Percentiles rank a stretch among this genome's conserved stretches.
These are phyloP conservation scores for Plasmopara muralis DNA, from an alignment of 352 stramenopile genomes.

Conservation along the genomic window DNA sequence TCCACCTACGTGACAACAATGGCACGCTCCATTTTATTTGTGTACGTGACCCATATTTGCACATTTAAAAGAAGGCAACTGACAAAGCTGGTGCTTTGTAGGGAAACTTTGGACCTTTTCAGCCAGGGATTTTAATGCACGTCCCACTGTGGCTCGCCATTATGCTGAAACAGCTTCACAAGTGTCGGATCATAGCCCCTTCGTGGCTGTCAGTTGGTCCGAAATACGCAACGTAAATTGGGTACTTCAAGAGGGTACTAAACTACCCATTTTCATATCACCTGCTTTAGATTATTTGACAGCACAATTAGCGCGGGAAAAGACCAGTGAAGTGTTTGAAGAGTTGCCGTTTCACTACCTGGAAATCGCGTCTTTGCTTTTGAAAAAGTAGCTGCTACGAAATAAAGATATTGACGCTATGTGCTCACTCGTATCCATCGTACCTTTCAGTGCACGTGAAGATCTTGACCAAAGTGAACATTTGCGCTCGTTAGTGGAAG, in stretches of 20 bases:
- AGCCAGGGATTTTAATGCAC: slow-evolving; percentile 73
- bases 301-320: slow-evolving; percentile 56
- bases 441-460: slow-evolving; percentile 50
- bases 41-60: slow-evolving; percentile 24
- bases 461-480: slow-evolving; percentile 82
- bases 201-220: slow-evolving; percentile 76
- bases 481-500: slow-evolving; percentile 73
- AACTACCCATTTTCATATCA: not conserved
- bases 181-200: slow-evolving; percentile 77
- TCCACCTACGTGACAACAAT: slow-evolving; percentile 71
- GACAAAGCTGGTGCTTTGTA: slow-evolving; percentile 17
- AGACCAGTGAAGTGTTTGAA: slow-evolving; percentile 66
- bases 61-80: slow-evolving; percentile 1
- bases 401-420: not conserved
- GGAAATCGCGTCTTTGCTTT: slow-evolving; percentile 73
- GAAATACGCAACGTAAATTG: not conserved
- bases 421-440: not conserved
- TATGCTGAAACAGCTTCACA: slow-evolving; percentile 85
- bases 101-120: slow-evolving; percentile 86
- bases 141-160: slow-evolving; percentile 87
- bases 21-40: slow-evolving; percentile 78
- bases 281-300: slow-evolving; percentile 47
- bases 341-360: slow-evolving; percentile 85
- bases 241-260: not conserved
- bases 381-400: slow-evolving; percentile 61